Conservation (phyloP, 1,284 basidiomycete genomes). For the Wolfiporia cocos region DNA sequence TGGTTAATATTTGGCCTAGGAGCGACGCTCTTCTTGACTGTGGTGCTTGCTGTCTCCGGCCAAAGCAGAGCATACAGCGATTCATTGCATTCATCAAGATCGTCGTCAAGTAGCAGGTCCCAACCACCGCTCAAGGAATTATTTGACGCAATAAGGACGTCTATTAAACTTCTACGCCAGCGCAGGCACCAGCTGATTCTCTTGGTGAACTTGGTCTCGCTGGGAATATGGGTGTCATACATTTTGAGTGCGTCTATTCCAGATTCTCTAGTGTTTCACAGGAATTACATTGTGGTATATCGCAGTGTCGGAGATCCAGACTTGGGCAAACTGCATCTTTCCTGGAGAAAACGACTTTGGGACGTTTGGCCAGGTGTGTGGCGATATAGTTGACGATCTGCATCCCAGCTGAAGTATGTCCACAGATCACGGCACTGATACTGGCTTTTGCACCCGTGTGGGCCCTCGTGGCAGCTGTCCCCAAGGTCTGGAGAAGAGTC, state of each 20-base stretch:
- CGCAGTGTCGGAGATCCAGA: conserved; percentile 22
- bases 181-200: conserved; percentile 12
- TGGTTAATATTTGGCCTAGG: conserved; percentile 25
- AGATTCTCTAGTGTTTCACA: no score
- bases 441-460: conserved; percentile 22
- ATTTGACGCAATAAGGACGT: conserved; percentile 3
- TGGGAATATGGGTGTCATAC: conserved; percentile 19
- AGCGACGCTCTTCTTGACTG: conserved; percentile 19
- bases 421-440: conserved; percentile 20
- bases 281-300: no score
- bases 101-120: conserved; percentile 3
- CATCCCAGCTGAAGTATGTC: not conserved
- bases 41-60: conserved; percentile 22
- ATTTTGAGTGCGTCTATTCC: conserved; percentile 14
- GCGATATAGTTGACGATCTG: not conserved
- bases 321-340: conserved; percentile 18
- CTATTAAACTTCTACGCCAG: conserved; percentile 11
- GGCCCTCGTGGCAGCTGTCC: conserved; percentile 21
- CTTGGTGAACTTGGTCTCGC: conserved; percentile 13
- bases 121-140: conserved; percentile 9
- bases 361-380: conserved; percentile 23
- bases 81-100: conserved; percentile 8
- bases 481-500: no score
- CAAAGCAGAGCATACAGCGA: conserved; percentile 13
- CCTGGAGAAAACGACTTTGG: conserved; percentile 21